Evolutionary conservation across 306 rosid genomes (phyloP).

Genomic region (Lagenaria siceraria): DNA sequence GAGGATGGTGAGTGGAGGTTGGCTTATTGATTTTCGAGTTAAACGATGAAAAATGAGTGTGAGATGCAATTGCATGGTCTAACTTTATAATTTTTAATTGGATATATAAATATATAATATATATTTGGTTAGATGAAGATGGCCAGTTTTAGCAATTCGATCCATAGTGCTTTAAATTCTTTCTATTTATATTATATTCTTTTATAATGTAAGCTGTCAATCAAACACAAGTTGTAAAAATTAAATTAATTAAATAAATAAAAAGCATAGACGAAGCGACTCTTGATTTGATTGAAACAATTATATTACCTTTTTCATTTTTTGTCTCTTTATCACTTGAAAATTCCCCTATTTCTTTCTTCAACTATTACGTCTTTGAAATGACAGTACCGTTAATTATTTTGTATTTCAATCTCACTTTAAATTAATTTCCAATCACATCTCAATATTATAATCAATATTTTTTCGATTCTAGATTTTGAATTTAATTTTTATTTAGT

Average conservation of each 20-base stretch:
- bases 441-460: no score
- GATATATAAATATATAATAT: no score
- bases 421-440: no score
- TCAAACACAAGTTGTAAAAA: neutral
- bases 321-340: neutral
- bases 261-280: neutral
- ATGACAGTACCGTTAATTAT: neutral
- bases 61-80: neutral
- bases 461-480: no score
- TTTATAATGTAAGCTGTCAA: neutral
- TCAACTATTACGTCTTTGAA: neutral
- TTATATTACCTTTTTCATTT: neutral
- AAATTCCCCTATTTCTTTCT: neutral
- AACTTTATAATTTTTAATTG: conserved; percentile 10
- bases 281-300: neutral
- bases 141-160: neutral
- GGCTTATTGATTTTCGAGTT: conserved; percentile 46
- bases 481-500: no score
- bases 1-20: conserved; percentile 32
- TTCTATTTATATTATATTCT: neutral
- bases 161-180: neutral
- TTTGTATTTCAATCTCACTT: neutral
- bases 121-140: neutral
- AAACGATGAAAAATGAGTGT: conserved; percentile 26
- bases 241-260: neutral